Evolutionary conservation across 2,329 filamentous ascomycete species (phyloP).

Genomic region (Aureobasidium sp.): DNA sequence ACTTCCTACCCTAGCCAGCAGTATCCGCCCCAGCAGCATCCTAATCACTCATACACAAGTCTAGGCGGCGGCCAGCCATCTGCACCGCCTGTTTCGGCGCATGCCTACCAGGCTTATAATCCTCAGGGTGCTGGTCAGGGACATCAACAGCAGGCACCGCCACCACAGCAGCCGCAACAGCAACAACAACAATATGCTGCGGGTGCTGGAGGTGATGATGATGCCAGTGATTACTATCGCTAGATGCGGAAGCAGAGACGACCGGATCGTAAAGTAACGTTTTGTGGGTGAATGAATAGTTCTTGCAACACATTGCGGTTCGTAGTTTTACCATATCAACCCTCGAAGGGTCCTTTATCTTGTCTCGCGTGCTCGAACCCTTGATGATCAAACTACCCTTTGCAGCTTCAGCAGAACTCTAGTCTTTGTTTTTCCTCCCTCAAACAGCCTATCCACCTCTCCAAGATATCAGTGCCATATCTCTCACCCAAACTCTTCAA

Average conservation of each 20-base stretch:
- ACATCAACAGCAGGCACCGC: no score
- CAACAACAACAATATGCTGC: slow-evolving; percentile 20
- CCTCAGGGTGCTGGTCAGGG: slow-evolving; percentile 17
- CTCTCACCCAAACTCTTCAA: neutral
- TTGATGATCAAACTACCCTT: no score
- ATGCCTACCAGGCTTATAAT: slow-evolving; percentile 21
- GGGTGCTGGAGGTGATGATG: slow-evolving; percentile 26
- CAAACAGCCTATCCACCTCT: no score
- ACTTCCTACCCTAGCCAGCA: neutral
- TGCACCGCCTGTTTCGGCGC: slow-evolving; percentile 18
- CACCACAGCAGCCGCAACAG: slow-evolving; percentile 19
- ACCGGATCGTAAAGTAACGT: neutral
- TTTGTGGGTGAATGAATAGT: no score
- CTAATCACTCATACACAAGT: slow-evolving; percentile 6
- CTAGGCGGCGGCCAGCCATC: slow-evolving; percentile 9
- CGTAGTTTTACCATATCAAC: no score
- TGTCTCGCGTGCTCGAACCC: no score
- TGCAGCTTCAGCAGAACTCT: no score
- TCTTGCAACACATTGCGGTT: no score
- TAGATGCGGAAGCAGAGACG: neutral
- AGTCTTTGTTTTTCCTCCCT: no score
- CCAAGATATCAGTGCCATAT: no score
- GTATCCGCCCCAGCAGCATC: slow-evolving; percentile 17
- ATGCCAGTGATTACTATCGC: slow-evolving; percentile 32
- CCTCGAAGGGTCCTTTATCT: no score